Conservation (phyloP, 1,139 yeast genomes). For the Insectozyma bohioensis region DNA sequence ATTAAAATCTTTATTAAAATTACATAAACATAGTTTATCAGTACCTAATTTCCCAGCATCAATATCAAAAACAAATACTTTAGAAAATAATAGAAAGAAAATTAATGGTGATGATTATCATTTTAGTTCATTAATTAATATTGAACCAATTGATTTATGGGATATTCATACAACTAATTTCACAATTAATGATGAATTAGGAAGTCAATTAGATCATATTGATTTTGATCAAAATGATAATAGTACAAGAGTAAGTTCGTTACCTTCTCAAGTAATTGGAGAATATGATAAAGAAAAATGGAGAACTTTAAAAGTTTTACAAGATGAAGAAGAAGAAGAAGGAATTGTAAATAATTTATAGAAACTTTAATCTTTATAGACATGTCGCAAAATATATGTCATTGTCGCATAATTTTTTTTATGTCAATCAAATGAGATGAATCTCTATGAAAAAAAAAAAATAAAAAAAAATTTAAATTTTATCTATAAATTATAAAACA, state of each 20-base stretch:
- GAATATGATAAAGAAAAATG: conserved; percentile 67
- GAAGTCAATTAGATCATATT: too few species aligned
- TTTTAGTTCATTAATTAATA: neutral
- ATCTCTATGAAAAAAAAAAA: too few species aligned
- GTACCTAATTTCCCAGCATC: conserved; percentile 12
- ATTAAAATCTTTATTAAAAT: conserved; percentile 20
- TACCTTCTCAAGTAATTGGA: conserved; percentile 61
- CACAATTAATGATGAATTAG: conserved; percentile 23
- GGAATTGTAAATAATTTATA: conserved; percentile 1
- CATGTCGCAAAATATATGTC: too few species aligned
- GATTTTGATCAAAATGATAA: too few species aligned
- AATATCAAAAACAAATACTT: neutral
- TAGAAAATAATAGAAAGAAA: neutral
- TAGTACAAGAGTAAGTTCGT: conserved; percentile 41
- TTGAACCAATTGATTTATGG: conserved; percentile 33
- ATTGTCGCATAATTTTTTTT: too few species aligned
- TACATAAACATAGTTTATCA: conserved; percentile 15
- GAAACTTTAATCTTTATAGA: too few species aligned
- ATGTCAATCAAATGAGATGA: too few species aligned
- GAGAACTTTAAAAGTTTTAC: conserved; percentile 46
- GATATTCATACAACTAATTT: conserved; percentile 36
- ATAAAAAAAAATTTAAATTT: conserved; percentile 1
- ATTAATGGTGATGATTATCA: too few species aligned
- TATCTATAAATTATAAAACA: neutral
- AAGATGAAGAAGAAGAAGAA: neutral